Evolutionary conservation across 2,329 filamentous ascomycete genomes (phyloP).

Genomic region (Fonsecaea multimorphosa): DNA sequence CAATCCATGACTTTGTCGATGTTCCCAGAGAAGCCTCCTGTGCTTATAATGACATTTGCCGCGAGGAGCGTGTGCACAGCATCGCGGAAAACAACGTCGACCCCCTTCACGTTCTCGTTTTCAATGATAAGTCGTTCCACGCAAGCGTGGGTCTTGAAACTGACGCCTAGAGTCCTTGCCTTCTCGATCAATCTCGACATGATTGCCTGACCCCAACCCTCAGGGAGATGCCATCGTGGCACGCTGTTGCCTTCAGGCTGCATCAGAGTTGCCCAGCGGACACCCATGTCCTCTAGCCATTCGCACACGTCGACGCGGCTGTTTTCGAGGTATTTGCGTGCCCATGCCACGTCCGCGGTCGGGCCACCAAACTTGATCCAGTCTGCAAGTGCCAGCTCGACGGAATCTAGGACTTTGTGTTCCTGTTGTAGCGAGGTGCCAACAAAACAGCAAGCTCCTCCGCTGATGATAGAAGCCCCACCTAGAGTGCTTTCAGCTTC

Average conservation of each 20-base stretch:
- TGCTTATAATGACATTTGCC: slow-evolving; percentile 4
- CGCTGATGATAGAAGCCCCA: slow-evolving; percentile 1
- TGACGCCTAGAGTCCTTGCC: background rate
- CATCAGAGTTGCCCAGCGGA: slow-evolving; percentile 1
- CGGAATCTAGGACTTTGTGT: background rate
- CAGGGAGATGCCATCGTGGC: slow-evolving; percentile 8
- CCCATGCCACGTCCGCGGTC: slow-evolving; percentile 2
- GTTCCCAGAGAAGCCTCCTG: slow-evolving; percentile 7
- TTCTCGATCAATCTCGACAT: background rate
- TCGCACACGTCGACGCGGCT: slow-evolving; percentile 2
- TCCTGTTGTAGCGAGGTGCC: slow-evolving; percentile 2
- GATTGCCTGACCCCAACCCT: slow-evolving; percentile 2
- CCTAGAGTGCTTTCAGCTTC: background rate
- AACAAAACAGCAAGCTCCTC: slow-evolving; percentile 8
- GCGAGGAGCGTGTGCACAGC: background rate
- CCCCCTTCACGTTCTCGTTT: background rate
- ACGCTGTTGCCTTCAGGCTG: slow-evolving; percentile 8
- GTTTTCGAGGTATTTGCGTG: slow-evolving; percentile 5
- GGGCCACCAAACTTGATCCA: slow-evolving; percentile 1
- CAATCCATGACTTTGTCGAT: background rate
- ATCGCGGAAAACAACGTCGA: background rate
- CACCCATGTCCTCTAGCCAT: slow-evolving; percentile 1
- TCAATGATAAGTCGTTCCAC: background rate
- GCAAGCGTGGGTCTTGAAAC: background rate
- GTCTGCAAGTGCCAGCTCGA: slow-evolving; percentile 3